These are phyloP conservation scores for Liriodendron chinense DNA, from an alignment of 164 flowering plant genomes.

Conservation along the genomic window DNA sequence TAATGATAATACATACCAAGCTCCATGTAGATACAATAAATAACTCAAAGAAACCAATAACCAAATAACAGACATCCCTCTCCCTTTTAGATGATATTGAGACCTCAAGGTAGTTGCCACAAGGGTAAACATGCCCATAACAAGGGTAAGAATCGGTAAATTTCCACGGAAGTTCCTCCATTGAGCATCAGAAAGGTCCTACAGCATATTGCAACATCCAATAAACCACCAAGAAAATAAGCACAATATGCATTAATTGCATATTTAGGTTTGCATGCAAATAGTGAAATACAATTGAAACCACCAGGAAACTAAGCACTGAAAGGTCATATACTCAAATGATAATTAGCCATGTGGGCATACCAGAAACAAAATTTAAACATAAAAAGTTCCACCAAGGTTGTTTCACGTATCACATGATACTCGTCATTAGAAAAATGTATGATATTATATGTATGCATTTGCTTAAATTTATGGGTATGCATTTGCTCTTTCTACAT, in stretches of 20 bases:
- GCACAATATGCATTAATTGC: not conserved
- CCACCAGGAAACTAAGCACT: not conserved
- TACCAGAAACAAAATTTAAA: not conserved
- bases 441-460: no score
- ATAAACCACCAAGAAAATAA: not conserved
- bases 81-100: constrained; percentile 44
- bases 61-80: constrained; percentile 83
- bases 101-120: constrained; percentile 47
- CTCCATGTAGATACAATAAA: constrained; percentile 80
- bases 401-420: no score
- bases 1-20: constrained; percentile 51
- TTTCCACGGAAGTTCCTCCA: constrained; percentile 95
- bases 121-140: constrained; percentile 59
- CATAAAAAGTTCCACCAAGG: no score
- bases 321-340: not conserved
- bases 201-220: constrained; percentile 3
- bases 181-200: constrained; percentile 94
- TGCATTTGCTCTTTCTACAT: no score
- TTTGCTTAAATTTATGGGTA: no score
- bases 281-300: not conserved
- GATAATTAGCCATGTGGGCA: not conserved
- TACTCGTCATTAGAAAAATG: no score
- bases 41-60: constrained; percentile 65
- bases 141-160: constrained; percentile 62
- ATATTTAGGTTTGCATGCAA: not conserved